These are phyloP conservation scores for Mycena amicta DNA, from an alignment of 768 basidiomycete species.

Conservation along the genomic window DNA sequence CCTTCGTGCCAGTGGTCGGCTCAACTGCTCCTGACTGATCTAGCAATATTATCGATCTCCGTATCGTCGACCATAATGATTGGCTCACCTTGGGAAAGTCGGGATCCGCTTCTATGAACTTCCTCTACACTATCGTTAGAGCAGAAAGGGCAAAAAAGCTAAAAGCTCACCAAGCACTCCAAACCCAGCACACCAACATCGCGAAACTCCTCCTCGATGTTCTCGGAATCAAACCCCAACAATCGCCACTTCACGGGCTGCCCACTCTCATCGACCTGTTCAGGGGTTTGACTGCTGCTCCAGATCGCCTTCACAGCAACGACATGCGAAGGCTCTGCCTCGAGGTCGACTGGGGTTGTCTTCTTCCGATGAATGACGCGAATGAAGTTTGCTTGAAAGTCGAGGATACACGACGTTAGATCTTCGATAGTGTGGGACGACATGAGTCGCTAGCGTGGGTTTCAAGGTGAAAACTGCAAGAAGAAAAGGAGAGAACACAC, in stretches of 20 bases:
- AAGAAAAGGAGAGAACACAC: conserved; percentile 46
- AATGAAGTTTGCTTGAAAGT: conserved; percentile 86
- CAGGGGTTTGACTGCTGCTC: conserved; percentile 58
- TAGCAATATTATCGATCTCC: conserved; percentile 31
- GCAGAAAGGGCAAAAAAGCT: neutral
- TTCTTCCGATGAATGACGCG: conserved; percentile 82
- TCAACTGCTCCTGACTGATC: conserved; percentile 80
- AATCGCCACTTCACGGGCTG: conserved; percentile 69
- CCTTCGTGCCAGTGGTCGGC: conserved; percentile 68
- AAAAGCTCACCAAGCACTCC: conserved; percentile 70
- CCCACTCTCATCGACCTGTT: conserved; percentile 52
- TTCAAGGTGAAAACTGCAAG: neutral
- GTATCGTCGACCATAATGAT: neutral
- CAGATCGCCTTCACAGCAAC: conserved; percentile 69
- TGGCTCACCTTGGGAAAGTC: conserved; percentile 73
- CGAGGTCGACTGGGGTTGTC: conserved; percentile 74
- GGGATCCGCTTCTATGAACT: conserved; percentile 68
- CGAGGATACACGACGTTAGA: conserved; percentile 78
- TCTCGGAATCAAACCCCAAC: conserved; percentile 78
- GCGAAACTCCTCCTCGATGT: conserved; percentile 73
- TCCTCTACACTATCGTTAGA: conserved; percentile 43
- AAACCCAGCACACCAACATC: conserved; percentile 81
- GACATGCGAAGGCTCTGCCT: conserved; percentile 58
- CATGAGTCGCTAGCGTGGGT: conserved; percentile 68
- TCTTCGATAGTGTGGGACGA: conserved; percentile 80